These are phyloP conservation scores for Penicillium brasilianum DNA, from an alignment of 2,329 filamentous ascomycete species.

Conservation along the genomic window DNA sequence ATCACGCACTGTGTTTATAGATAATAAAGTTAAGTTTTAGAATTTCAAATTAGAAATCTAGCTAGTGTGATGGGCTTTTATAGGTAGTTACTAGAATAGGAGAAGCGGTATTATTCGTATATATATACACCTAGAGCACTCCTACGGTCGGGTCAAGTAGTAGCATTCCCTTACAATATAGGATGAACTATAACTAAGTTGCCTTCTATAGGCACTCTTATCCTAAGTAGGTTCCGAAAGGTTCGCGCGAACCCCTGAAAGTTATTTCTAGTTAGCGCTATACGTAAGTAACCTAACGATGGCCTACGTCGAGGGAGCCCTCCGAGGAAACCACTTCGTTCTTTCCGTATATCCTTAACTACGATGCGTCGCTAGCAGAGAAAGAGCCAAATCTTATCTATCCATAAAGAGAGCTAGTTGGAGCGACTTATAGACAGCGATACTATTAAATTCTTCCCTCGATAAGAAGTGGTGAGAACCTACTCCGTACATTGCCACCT, in stretches of 20 bases:
- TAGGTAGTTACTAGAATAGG: too few species aligned
- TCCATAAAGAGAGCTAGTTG: too few species aligned
- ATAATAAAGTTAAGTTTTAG: too few species aligned
- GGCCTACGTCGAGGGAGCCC: not conserved
- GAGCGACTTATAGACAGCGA: not conserved
- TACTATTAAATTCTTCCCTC: not conserved
- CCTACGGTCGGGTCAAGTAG: not conserved
- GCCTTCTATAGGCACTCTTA: not conserved
- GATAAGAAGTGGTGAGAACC: too few species aligned
- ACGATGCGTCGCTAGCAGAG: not conserved
- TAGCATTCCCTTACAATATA: not conserved
- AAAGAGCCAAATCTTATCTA: not conserved
- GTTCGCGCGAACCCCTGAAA: not conserved
- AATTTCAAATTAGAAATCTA: too few species aligned
- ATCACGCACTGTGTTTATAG: too few species aligned
- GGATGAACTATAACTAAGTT: not conserved
- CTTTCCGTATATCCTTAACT: not conserved
- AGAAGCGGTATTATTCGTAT: not conserved
- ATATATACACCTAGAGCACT: too few species aligned
- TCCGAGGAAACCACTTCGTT: not conserved
- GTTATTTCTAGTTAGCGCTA: not conserved
- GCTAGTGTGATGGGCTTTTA: too few species aligned
- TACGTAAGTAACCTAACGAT: not conserved
- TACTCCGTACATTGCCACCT: too few species aligned
- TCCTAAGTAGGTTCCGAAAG: not conserved